A percentile compares a stretch with the other conserved stretches of the same genome.
Evolutionary conservation across 1,284 basidiomycete genomes (phyloP).

Genomic region (Agroathelia rolfsii): DNA sequence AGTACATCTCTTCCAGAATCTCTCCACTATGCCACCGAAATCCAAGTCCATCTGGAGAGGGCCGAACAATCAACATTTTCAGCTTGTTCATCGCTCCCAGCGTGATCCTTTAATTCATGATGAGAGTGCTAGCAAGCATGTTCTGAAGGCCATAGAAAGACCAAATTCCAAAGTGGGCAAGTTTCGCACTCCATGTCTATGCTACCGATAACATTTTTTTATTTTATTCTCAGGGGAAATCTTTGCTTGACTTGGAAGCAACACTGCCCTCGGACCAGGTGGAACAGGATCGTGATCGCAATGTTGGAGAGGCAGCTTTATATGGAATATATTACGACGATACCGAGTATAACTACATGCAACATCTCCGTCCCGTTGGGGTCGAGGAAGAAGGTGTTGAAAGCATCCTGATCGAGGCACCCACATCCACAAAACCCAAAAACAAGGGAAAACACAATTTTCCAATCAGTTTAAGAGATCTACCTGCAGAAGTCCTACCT

Average conservation of each 20-base stretch:
- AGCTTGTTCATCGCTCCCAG: constrained; percentile 95
- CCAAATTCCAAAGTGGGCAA: constrained; percentile 51
- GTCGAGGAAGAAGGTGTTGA: constrained; percentile 68
- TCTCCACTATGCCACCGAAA: constrained; percentile 47
- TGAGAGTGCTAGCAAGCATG: constrained; percentile 80
- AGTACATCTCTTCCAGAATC: background rate
- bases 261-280: constrained; percentile 52
- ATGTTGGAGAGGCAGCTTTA: constrained; percentile 78
- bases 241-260: constrained; percentile 63
- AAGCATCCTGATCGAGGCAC: constrained; percentile 67
- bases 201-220: constrained; percentile 5
- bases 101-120: constrained; percentile 94
- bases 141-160: constrained; percentile 76
- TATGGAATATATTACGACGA: constrained; percentile 97
- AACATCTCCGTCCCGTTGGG: constrained; percentile 81
- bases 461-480: constrained; percentile 31
- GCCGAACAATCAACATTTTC: constrained; percentile 87
- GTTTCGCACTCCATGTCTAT: background rate
- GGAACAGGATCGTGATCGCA: constrained; percentile 34
- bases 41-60: constrained; percentile 87
- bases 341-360: constrained; percentile 98
- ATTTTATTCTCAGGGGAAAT: constrained; percentile 51
- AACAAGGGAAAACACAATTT: constrained; percentile 28
- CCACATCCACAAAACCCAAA: constrained; percentile 27
- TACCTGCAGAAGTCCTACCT: constrained; percentile 68